Conservation (phyloP, 768 basidiomycete genomes). For the Rhodotorula paludigena region DNA sequence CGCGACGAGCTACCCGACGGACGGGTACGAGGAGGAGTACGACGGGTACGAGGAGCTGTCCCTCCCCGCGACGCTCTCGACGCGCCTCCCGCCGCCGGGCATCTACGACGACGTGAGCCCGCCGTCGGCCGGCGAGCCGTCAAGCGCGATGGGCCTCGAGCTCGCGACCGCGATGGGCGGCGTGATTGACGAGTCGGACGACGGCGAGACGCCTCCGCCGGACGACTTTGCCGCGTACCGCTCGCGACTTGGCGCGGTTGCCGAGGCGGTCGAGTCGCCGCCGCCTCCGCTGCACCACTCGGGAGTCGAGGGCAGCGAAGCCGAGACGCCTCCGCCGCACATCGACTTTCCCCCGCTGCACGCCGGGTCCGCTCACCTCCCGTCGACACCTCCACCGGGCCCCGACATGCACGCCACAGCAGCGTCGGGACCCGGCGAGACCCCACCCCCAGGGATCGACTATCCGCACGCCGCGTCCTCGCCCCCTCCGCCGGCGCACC, state of each 20-base stretch:
- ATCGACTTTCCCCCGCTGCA: not conserved
- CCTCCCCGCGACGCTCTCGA: constrained; percentile 7
- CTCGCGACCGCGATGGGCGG: not conserved
- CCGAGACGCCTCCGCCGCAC: not conserved
- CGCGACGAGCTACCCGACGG: not conserved
- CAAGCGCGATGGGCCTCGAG: not conserved
- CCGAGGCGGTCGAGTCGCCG: not conserved
- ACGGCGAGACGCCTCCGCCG: not conserved
- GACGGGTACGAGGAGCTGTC: constrained; percentile 43
- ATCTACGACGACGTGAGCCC: constrained; percentile 41
- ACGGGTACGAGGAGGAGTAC: constrained; percentile 35
- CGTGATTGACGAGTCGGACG: not conserved
- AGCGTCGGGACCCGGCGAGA: too few relatives aligned
- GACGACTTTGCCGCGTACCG: not conserved
- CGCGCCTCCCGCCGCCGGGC: constrained; percentile 22
- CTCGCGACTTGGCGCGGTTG: not conserved
- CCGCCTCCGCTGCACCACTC: not conserved
- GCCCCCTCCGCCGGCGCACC: not conserved
- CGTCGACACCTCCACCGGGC: not conserved
- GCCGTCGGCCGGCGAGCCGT: constrained; percentile 11
- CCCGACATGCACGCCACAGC: not conserved
- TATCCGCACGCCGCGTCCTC: too few relatives aligned
- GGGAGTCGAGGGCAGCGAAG: not conserved
- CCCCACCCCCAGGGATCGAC: too few relatives aligned
- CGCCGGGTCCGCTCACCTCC: not conserved